Conservation (phyloP, 208 protist species). For the Acanthamoeba culbertsoni region DNA sequence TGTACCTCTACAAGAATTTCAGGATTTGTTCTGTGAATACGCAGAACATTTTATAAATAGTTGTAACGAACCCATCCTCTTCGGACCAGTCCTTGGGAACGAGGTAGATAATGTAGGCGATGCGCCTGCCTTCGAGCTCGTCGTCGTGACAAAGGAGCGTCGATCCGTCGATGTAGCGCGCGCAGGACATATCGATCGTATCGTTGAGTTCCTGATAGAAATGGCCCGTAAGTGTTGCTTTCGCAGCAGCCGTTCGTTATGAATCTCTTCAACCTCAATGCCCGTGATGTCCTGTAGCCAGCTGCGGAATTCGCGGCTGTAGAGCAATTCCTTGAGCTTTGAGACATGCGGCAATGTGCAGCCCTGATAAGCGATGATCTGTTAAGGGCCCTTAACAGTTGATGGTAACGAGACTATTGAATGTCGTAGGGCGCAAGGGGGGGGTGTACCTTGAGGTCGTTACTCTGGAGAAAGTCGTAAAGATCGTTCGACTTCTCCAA, state of each 20-base stretch:
- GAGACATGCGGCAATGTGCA: background rate
- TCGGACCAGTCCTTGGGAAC: slow-evolving; percentile 51
- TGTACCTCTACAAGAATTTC: background rate
- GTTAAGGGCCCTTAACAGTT: too few species aligned
- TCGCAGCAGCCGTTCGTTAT: background rate
- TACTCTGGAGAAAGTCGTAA: slow-evolving; percentile 30
- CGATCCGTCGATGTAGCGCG: slow-evolving; percentile 23
- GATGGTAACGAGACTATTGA: background rate
- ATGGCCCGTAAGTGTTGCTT: background rate
- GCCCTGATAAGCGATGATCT: background rate
- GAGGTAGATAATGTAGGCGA: slow-evolving; percentile 53
- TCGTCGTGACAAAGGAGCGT: slow-evolving; percentile 38
- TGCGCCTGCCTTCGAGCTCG: slow-evolving; percentile 6
- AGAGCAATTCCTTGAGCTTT: background rate
- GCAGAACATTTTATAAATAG: background rate
- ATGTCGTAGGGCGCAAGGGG: background rate
- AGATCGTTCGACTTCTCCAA: slow-evolving; percentile 11
- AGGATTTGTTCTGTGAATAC: background rate
- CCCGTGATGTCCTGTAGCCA: background rate
- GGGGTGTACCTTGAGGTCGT: background rate
- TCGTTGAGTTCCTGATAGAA: background rate
- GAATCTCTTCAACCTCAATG: too few species aligned
- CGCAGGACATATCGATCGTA: slow-evolving; percentile 18
- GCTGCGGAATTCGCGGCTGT: background rate
- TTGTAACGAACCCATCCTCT: background rate